Base-by-base conservation (phyloP, 306 rosid genomes). In the Datisca glomerata region DNA sequence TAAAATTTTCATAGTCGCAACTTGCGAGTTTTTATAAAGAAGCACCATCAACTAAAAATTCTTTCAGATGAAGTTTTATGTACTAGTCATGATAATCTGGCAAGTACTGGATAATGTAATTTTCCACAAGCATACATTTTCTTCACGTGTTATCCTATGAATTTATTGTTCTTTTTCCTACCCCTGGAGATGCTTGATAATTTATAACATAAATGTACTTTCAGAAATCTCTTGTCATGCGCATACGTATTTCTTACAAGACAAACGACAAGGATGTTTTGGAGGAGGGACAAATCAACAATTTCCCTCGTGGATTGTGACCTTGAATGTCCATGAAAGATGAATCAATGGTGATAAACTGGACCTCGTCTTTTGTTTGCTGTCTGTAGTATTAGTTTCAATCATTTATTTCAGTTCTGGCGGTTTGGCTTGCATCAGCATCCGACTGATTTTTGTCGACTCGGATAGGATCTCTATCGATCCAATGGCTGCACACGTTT, bases 151-250 rank as follows among this genome's bases (percentile, higher is more conserved):
- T n/a, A n/a, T n/a, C n/a, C n/a, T n/a, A n/a, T n/a, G n/a, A n/a
- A n/a, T n/a, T n/a, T n/a, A n/a, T n/a, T n/a, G n/a, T n/a, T n/a
- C n/a, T n/a, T n/a, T n/a, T n/a, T n/a, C n/a, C n/a, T n/a, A n/a
- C n/a, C n/a, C n/a, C n/a, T n/a, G n/a, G 46, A 24, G 23, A 49
- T 25, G 37, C 57, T 47, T 49, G 41, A 70, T 68, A 11, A 32
- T 58, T 55, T 41, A 31, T 43, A 44, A 44, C 12, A 40, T 65
- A n/a, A 57, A 21, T 56, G 12, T 22, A 27, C 57, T 72, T 77
- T 52, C 94, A 91, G 98, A 91, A 91, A 84, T 64, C 80, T 44
- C 86, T 84, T 17, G 68, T 91, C 65, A 91, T 91, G 98, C 95
- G 96, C 47, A 51, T 76, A 62, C 73, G 92, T 75, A 84, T 80